phyloP scores from a whole-genome alignment of 176 grass and related monocot genomes.

The Aegilops bicornis region DNA sequence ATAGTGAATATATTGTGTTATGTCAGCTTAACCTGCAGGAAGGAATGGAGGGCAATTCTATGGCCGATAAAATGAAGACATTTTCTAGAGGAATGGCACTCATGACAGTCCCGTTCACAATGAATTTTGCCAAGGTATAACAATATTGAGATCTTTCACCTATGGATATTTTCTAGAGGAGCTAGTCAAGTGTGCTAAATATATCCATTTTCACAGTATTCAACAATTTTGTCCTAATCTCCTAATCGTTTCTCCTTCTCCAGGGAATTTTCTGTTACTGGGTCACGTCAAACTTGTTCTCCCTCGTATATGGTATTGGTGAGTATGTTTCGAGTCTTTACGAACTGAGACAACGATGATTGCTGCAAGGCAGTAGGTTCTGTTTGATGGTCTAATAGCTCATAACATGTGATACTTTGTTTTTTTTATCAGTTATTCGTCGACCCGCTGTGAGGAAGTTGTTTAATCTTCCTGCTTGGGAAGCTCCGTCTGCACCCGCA shows the following conservation, averaged over 20 bases:
- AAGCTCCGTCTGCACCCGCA: conserved; percentile 25
- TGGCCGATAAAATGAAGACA: conserved; percentile 69
- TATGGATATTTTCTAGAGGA: neutral
- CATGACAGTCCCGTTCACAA: conserved; percentile 81
- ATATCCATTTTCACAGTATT: conserved; percentile 10
- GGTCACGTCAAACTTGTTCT: conserved; percentile 90
- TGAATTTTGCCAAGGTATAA: conserved; percentile 84
- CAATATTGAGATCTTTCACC: conserved; percentile 18
- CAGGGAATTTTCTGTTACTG: conserved; percentile 96
- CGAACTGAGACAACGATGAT: neutral
- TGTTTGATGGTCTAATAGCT: conserved; percentile 15
- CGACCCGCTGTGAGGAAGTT: conserved; percentile 52
- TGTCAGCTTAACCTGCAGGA: conserved; percentile 93
- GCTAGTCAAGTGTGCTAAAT: conserved; percentile 2
- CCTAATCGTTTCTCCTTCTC: neutral
- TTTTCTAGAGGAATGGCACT: conserved; percentile 81
- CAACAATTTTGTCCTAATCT: conserved; percentile 20
- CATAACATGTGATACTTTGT: neutral
- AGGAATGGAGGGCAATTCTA: conserved; percentile 84
- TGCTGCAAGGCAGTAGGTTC: conserved; percentile 1
- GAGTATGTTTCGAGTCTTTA: conserved; percentile 35
- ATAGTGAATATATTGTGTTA: neutral
- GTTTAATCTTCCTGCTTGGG: conserved; percentile 58
- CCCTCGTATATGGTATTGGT: conserved; percentile 71
- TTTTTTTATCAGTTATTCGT: conserved; percentile 50